Base-by-base conservation (phyloP, 2,329 filamentous ascomycete species). In the Trichoderma sp. region DNA sequence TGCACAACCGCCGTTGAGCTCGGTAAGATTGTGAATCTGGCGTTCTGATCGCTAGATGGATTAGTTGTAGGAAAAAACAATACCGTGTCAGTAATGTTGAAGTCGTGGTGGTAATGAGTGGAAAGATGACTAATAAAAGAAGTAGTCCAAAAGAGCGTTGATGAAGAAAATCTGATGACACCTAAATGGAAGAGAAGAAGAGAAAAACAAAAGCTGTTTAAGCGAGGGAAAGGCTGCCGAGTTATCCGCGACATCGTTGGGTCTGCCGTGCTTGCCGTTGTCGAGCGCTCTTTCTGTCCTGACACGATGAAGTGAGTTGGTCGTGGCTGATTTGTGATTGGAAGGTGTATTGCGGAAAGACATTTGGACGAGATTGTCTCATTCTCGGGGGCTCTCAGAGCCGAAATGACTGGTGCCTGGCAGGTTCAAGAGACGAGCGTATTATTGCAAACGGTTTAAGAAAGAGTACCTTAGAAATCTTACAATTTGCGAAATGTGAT, bases 191-290 rank as follows among this genome's bases (percentile, higher is more conserved):
- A 24, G 43, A 24, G 14, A 30, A 37, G 37, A 39, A 39, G 39
- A n/a, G 32, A 64, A 30, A 39, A 18, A 3, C 14, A 5, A 14
- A 59, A 32, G 58, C 14, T 24, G 37, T 49, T 24, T 60, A 46
- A 55, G 56, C 32, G 32, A 58, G 37, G 16, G 14, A 43, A 43
- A 16, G 60, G 37, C 30, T 46, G 46, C 24, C 26, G 66, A n/a
- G 26, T 68, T 24, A 46, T 55, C 66, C n/a, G 34, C 58, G 26
- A 54, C 58, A 61, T 60, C 10, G 26, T 68, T 32, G 24, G 10
- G 4, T 5, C 14, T 37, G 34, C 59, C 58, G 49, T 55, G 54
- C 64, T 52, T 68, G 43, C 66, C 66, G 8, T 21, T 55, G 24
- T 49, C 16, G 5, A 32, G 28, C 10, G 55, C 2, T 51, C 37